Evolutionary conservation across 176 grass and related monocot genomes (phyloP), one percentile per base, ranked within the genome.

Genomic region (Miscanthus lutarioriparius): DNA sequence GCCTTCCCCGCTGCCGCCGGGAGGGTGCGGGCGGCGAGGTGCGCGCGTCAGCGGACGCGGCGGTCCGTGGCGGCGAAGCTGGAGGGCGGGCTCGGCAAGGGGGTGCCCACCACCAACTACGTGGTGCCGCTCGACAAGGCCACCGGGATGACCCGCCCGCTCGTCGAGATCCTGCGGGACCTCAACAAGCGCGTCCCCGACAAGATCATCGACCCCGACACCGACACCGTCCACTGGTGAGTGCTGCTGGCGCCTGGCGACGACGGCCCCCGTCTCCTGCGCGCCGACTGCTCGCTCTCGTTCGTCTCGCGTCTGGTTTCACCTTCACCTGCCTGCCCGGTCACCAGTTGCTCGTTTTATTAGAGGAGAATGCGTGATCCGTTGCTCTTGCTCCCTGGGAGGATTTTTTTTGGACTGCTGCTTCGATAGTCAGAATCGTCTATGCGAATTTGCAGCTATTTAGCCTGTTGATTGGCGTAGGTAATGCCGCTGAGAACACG

Each of bases 181-280:
- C 91, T 98, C 89, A 98, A 96, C 88, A 99, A 99, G 89, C 89
- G 96, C 80, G 91, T 99, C 51, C 96, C 96, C 26, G 96, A 98
- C 85, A 93, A 98, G 86, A 98, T 98, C 86, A 92, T 98, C 83
- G 85, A 94, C 39, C 67, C 87, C 43, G 87, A 93, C 22, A 71
- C 81, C 30, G 81, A 86, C 81, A 80, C 91, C 64, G 92, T 98
- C 32, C 91, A 91, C 22, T 99, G 96, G 96, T 99, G 27, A 87
- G 66, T 54, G 62, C 36, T 7, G 10, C 25, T 23, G 35, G 4
- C 22, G 7, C 22, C 8, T 51, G 48, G 48, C 16, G 1, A 22
- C 51, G 47, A 11, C 15, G 1, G 53, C 32, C 12, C 23, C 30
- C 77, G 4, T 74, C 33, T 67, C 20, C 19, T 54, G 19, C 3